phyloP scores from a whole-genome alignment of 352 stramenopile genomes.

The Globisporangium rhizosaccharum region DNA sequence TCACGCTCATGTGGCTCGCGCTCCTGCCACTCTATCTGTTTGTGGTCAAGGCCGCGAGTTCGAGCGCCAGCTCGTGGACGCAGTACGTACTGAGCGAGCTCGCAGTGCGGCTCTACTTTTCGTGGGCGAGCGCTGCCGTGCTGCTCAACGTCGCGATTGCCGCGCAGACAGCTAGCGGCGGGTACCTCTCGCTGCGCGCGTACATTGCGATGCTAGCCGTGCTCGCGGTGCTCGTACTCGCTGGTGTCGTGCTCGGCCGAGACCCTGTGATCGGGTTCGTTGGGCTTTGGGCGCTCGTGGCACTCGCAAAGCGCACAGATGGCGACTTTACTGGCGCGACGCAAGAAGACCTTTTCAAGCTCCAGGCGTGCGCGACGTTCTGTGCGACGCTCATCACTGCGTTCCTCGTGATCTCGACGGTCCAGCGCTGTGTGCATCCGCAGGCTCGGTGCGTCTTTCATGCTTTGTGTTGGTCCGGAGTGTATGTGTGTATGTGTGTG shows the following conservation, averaged over 20 bases:
- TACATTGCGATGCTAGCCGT: slow-evolving; percentile 43
- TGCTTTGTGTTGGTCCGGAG: background rate
- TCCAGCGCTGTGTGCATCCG: slow-evolving; percentile 15
- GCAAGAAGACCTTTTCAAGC: slow-evolving; percentile 22
- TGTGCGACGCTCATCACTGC: slow-evolving; percentile 20
- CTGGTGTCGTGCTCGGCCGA: slow-evolving; percentile 33
- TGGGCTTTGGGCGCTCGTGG: slow-evolving; percentile 42
- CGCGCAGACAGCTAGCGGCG: slow-evolving; percentile 26
- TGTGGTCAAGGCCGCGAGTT: slow-evolving; percentile 29
- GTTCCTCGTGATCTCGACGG: slow-evolving; percentile 20
- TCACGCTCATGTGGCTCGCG: slow-evolving; percentile 51
- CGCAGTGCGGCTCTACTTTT: slow-evolving; percentile 56
- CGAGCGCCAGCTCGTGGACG: slow-evolving; percentile 32
- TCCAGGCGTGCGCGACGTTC: slow-evolving; percentile 38
- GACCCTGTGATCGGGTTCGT: slow-evolving; percentile 54
- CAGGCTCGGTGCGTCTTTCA: slow-evolving; percentile 7
- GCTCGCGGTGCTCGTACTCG: slow-evolving; percentile 31
- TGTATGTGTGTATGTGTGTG: too few relatives aligned
- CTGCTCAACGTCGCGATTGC: slow-evolving; percentile 52
- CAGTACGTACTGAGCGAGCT: slow-evolving; percentile 57
- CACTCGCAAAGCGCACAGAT: slow-evolving; percentile 35
- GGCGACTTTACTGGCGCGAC: slow-evolving; percentile 15
- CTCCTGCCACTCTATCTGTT: slow-evolving; percentile 62
- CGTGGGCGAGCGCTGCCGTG: slow-evolving; percentile 48
- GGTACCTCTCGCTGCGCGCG: slow-evolving; percentile 29